Evolutionary conservation across 495 filamentous ascomycete species (phyloP).

Genomic region (Elasticomyces elasticus): DNA sequence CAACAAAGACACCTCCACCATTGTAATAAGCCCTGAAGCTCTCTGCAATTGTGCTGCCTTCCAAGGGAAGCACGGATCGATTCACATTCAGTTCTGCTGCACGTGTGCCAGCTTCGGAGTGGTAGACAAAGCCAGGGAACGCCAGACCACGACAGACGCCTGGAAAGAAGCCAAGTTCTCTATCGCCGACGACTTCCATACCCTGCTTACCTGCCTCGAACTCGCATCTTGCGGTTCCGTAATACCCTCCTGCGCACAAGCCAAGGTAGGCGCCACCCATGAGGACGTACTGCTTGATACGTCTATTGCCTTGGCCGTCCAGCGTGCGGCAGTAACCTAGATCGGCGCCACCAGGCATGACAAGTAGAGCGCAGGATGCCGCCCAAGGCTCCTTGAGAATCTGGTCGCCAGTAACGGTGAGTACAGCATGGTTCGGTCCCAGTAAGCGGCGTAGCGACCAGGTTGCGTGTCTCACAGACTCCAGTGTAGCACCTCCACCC

Average conservation of each 20-base stretch:
- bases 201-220: slow-evolving; percentile 65
- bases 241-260: slow-evolving; percentile 92
- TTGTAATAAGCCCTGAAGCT: slow-evolving; percentile 80
- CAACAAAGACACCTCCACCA: slow-evolving; percentile 89
- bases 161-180: slow-evolving; percentile 83
- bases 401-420: slow-evolving; percentile 64
- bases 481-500: slow-evolving; percentile 68
- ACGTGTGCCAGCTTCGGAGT: slow-evolving; percentile 75
- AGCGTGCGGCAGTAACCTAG: slow-evolving; percentile 80
- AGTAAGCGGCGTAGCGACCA: slow-evolving; percentile 81
- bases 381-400: slow-evolving; percentile 90
- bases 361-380: slow-evolving; percentile 73
- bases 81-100: slow-evolving; percentile 59
- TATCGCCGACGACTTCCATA: slow-evolving; percentile 75
- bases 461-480: slow-evolving; percentile 81
- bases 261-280: slow-evolving; percentile 80
- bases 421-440: slow-evolving; percentile 89
- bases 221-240: slow-evolving; percentile 69
- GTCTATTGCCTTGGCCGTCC: slow-evolving; percentile 78
- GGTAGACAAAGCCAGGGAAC: slow-evolving; percentile 84
- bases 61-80: slow-evolving; percentile 45
- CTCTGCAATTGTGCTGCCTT: slow-evolving; percentile 41
- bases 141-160: slow-evolving; percentile 77
- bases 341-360: slow-evolving; percentile 92
- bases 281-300: slow-evolving; percentile 74